These are phyloP conservation scores for Daldinia vernicosa DNA, from an alignment of 495 filamentous ascomycete genomes.

Conservation along the genomic window DNA sequence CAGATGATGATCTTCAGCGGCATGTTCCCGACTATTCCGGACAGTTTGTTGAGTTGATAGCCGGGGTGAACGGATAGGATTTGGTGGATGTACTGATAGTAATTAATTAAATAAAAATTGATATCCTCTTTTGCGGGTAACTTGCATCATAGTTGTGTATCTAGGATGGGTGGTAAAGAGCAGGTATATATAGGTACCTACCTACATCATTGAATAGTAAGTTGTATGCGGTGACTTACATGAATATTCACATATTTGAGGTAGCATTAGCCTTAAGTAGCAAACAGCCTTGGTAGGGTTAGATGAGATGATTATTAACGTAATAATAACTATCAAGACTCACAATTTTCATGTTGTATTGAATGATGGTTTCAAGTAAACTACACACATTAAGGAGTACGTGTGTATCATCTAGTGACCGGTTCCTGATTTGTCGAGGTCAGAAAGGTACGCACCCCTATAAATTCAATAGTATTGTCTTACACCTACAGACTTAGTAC, in stretches of 20 bases:
- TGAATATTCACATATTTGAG: not conserved
- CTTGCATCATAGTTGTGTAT: not conserved
- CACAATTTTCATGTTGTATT: not conserved
- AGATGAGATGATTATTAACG: not conserved
- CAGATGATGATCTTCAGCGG: conserved; percentile 41
- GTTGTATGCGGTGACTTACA: not conserved
- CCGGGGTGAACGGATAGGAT: not conserved
- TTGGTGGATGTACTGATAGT: not conserved
- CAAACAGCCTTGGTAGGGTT: not conserved
- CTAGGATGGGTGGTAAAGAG: not conserved
- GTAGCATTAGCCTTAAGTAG: not conserved
- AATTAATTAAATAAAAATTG: not conserved
- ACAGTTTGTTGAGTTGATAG: not conserved
- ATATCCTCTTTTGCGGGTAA: not conserved
- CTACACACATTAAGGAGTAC: not conserved
- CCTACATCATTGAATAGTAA: not conserved
- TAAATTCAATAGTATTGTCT: no score
- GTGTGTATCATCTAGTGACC: no score
- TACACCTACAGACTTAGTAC: no score
- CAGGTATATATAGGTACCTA: not conserved
- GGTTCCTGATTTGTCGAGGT: no score
- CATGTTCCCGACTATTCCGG: conserved; percentile 5
- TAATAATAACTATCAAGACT: not conserved
- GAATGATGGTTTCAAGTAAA: not conserved
- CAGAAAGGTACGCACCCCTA: no score